phyloP scores from a whole-genome alignment of 352 stramenopile species.

The Pythium utonaiense region DNA sequence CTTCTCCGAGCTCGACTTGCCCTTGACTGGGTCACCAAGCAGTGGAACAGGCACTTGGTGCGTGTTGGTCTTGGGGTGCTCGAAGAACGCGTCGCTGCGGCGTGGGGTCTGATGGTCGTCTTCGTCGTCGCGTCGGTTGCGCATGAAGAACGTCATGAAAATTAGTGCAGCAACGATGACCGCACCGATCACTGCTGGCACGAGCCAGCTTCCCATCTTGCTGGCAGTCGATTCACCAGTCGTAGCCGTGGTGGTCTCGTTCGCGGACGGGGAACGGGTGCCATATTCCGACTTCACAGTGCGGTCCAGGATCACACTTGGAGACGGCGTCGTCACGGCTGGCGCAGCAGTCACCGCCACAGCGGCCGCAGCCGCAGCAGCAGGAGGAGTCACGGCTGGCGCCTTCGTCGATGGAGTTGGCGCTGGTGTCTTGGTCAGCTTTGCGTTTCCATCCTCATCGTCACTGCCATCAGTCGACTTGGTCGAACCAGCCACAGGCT shows the following conservation, averaged over 20 bases:
- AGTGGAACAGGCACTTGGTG: constrained; percentile 29
- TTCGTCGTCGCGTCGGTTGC: constrained; percentile 36
- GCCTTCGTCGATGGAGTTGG: constrained; percentile 16
- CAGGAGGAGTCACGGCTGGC: neutral
- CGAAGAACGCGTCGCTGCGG: constrained; percentile 54
- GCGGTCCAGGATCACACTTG: constrained; percentile 33
- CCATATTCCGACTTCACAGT: constrained; percentile 46
- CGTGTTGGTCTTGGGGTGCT: constrained; percentile 53
- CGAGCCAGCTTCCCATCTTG: constrained; percentile 42
- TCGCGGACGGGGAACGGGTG: constrained; percentile 34
- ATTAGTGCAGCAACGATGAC: constrained; percentile 51
- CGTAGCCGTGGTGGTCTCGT: constrained; percentile 24
- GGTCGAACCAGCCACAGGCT: neutral
- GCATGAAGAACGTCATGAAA: constrained; percentile 67
- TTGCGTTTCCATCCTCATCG: neutral
- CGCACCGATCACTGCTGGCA: constrained; percentile 51
- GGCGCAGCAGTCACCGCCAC: constrained; percentile 25
- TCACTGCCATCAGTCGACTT: neutral
- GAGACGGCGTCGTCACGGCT: constrained; percentile 21
- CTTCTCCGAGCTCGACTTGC: neutral
- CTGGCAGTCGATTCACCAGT: constrained; percentile 13
- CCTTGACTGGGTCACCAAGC: constrained; percentile 6
- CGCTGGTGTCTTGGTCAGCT: constrained; percentile 2
- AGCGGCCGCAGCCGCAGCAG: constrained; percentile 9
- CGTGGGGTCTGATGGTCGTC: constrained; percentile 51